A percentile compares a stretch with the other conserved stretches of the same genome.
These are phyloP conservation scores for Wickerhamiella parazyma DNA, from an alignment of 805 yeast genomes.

Conservation along the genomic window DNA sequence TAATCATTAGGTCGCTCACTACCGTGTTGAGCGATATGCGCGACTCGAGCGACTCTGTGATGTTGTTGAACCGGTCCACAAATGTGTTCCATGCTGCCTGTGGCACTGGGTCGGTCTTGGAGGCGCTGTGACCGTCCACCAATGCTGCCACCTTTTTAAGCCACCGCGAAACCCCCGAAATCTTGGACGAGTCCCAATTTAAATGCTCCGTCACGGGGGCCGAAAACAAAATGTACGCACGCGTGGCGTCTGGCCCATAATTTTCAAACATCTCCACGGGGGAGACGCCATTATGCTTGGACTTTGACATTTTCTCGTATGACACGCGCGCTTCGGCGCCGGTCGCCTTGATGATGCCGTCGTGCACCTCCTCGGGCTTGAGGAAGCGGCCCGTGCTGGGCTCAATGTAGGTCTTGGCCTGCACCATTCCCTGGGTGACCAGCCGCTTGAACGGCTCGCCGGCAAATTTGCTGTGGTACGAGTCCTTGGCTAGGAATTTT, in stretches of 20 bases:
- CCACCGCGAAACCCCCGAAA: constrained; percentile 85
- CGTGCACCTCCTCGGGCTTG: constrained; percentile 55
- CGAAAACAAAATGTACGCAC: constrained; percentile 86
- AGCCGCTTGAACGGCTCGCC: constrained; percentile 76
- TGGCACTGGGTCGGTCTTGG: neutral
- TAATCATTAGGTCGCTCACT: constrained; percentile 80
- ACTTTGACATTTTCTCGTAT: constrained; percentile 92
- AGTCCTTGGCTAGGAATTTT: constrained; percentile 57
- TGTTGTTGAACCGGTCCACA: constrained; percentile 34
- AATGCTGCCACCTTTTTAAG: constrained; percentile 38
- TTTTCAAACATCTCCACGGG: constrained; percentile 59
- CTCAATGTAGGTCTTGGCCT: constrained; percentile 69
- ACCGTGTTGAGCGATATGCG: constrained; percentile 66
- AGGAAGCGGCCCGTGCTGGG: constrained; percentile 62
- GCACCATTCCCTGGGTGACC: constrained; percentile 97
- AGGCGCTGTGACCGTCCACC: too few species aligned
- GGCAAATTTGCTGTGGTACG: constrained; percentile 27
- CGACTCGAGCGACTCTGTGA: constrained; percentile 46
- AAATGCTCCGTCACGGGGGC: constrained; percentile 76
- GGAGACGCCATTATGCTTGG: constrained; percentile 88
- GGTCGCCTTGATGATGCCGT: constrained; percentile 32
- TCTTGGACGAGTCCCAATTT: constrained; percentile 82
- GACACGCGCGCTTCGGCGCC: constrained; percentile 42
- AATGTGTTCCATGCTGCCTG: constrained; percentile 36
- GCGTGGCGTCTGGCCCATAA: constrained; percentile 87